A percentile compares a stretch with the other conserved stretches of the same genome.
Conservation (phyloP, 306 rosid genomes). For the Calophaca sinica region DNA sequence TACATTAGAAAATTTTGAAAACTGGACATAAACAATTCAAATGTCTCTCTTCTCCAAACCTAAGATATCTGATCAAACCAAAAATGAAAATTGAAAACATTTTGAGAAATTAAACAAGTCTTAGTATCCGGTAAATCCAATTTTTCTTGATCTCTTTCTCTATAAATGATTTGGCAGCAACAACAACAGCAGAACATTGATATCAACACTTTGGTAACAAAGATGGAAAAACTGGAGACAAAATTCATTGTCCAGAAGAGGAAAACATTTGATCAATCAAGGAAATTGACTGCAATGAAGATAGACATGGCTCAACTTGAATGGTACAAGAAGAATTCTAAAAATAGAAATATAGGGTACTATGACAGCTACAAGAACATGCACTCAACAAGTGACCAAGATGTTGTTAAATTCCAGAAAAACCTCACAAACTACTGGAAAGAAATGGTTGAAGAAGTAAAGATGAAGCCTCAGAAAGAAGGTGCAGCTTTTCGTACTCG, state of each 20-base stretch:
- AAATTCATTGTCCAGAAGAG: slow-evolving; percentile 19
- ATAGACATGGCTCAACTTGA: slow-evolving; percentile 62
- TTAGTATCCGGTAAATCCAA: background rate
- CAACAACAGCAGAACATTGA: slow-evolving; percentile 9
- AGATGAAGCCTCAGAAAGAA: slow-evolving; percentile 59
- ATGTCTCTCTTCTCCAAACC: no score
- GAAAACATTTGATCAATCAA: slow-evolving; percentile 28
- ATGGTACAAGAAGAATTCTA: slow-evolving; percentile 63
- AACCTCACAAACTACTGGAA: slow-evolving; percentile 60
- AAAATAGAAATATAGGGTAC: slow-evolving; percentile 49
- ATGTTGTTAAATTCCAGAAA: slow-evolving; percentile 30
- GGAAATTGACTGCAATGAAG: slow-evolving; percentile 50
- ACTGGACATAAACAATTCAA: no score
- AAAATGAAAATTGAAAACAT: no score
- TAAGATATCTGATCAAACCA: no score
- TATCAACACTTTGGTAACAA: slow-evolving; percentile 1
- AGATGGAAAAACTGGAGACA: slow-evolving; percentile 23
- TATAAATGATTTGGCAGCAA: slow-evolving; percentile 30
- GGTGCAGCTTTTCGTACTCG: slow-evolving; percentile 35
- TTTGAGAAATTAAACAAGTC: no score
- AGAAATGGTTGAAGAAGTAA: slow-evolving; percentile 55
- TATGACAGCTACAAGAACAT: slow-evolving; percentile 63
- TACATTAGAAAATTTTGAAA: no score
- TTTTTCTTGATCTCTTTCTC: background rate
- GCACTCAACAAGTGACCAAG: background rate